These are phyloP conservation scores for Ogataea kodamae DNA, from an alignment of 805 yeast genomes.

Conservation along the genomic window DNA sequence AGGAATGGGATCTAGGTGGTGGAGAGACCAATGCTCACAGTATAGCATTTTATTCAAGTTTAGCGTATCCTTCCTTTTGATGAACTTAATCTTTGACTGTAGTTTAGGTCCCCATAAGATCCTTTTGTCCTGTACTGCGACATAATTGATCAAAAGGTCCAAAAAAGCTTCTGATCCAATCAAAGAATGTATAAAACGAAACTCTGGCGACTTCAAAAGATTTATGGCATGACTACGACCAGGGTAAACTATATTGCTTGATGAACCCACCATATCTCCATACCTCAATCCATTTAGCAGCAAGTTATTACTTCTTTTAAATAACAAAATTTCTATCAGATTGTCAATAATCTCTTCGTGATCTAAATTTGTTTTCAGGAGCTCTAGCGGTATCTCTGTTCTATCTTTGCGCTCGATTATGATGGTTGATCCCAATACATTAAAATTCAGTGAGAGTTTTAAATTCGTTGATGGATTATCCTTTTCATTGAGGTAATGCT, in stretches of 20 bases:
- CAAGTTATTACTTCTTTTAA: slow-evolving; percentile 34
- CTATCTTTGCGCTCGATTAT: slow-evolving; percentile 1
- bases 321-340: slow-evolving; percentile 34
- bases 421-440: background rate
- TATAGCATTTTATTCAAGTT: slow-evolving; percentile 27
- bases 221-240: slow-evolving; percentile 38
- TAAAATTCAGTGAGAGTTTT: too few species aligned
- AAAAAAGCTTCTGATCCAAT: slow-evolving; percentile 42
- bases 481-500: background rate
- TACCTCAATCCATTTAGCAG: slow-evolving; percentile 42
- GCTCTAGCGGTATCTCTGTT: slow-evolving; percentile 1
- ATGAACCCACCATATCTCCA: slow-evolving; percentile 28
- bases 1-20: slow-evolving; percentile 25
- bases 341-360: slow-evolving; percentile 43
- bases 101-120: slow-evolving; percentile 26
- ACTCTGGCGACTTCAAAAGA: slow-evolving; percentile 39
- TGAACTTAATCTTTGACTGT: slow-evolving; percentile 1
- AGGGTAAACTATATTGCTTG: slow-evolving; percentile 30
- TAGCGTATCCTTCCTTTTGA: slow-evolving; percentile 5
- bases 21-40: slow-evolving; percentile 17
- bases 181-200: slow-evolving; percentile 40
- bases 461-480: too few species aligned
- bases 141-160: slow-evolving; percentile 35
- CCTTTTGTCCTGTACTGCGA: slow-evolving; percentile 25
- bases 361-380: too few species aligned